These are phyloP conservation scores for Apium graveolens DNA, from an alignment of 129 eudicot species.

Conservation along the genomic window DNA sequence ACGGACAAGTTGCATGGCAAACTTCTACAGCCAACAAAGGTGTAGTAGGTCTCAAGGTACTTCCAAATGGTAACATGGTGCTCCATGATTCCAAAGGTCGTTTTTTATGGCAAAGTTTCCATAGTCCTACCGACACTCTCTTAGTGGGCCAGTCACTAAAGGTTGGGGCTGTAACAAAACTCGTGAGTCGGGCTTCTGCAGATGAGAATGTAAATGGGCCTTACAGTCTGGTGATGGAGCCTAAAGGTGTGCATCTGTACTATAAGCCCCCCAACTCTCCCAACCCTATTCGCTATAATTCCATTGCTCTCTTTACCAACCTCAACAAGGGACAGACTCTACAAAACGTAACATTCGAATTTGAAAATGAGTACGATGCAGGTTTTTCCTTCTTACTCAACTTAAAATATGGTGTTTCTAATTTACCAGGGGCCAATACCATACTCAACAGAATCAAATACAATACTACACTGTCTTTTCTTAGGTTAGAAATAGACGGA, in stretches of 20 bases:
- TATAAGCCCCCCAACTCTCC: constrained; percentile 27
- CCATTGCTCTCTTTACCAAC: not conserved
- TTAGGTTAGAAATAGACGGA: constrained; percentile 52
- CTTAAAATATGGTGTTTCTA: not conserved
- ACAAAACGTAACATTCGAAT: constrained; percentile 12
- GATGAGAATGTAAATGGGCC: constrained; percentile 26
- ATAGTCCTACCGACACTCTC: constrained; percentile 50
- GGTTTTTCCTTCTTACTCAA: constrained; percentile 5
- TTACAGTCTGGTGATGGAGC: constrained; percentile 44
- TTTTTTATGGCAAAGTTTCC: constrained; percentile 57
- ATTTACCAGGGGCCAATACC: not conserved
- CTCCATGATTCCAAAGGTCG: constrained; percentile 35
- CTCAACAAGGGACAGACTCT: constrained; percentile 20
- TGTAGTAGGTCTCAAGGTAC: constrained; percentile 38
- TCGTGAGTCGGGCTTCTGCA: constrained; percentile 38
- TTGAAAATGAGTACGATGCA: constrained; percentile 4
- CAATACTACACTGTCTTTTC: constrained; percentile 36
- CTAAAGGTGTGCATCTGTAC: constrained; percentile 30
- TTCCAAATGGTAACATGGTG: constrained; percentile 52
- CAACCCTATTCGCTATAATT: constrained; percentile 25
- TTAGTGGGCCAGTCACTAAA: constrained; percentile 48
- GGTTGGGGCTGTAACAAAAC: constrained; percentile 18
- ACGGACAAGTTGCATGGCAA: constrained; percentile 46
- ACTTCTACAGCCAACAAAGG: constrained; percentile 55
- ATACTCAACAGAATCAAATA: constrained; percentile 14